Evolutionary conservation across 306 rosid genomes (phyloP), one percentile per base, ranked within the genome.

Genomic region (Prunus mume): DNA sequence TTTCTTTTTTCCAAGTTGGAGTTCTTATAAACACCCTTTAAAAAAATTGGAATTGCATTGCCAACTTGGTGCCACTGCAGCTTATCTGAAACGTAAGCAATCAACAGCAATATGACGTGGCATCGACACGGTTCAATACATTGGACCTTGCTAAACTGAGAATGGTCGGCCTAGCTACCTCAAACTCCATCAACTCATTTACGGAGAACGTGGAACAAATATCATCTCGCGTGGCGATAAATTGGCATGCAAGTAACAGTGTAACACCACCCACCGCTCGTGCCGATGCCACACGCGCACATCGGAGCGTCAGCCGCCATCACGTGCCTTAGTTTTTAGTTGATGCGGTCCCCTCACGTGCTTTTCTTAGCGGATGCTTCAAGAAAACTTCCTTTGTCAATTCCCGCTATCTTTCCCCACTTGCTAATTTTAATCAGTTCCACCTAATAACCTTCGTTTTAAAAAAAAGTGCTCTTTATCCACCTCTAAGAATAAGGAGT

Each of bases 301-400:
- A 75, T 41, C 25, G 18, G 72, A 49, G 71, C 41, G 8, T 65
- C 66, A 65, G 81, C 75, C 66, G 71, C 74, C 85, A 46, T 71
- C 88, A 72, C 85, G 82, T 76, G 85, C 13, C 74, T 9, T 6
- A 0, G 32, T 25, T 25, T 75, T 81, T 22, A 27, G 67, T 38
- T 34, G 73, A 45, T 24, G 79, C 30, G 81, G 68, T 67, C 46
- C 78, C 73, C 72, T 80, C 88, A 87, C 85, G 87, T 82, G 90
- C 75, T 75, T 64, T 41, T 68, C 79, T 83, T 74, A 5, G 77
- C 61, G 66, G 69, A 71, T n/a, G 78, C 49, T 76, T 77, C 78
- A 83, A 76, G 87, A 76, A 69, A 82, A 17, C 45, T 43, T 24
- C 57, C 65, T 34, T 74, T 64, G 55, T 66, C 63, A 30, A 63